Conservation (phyloP, 345 rosid genomes). For the Salix arbutifolia region DNA sequence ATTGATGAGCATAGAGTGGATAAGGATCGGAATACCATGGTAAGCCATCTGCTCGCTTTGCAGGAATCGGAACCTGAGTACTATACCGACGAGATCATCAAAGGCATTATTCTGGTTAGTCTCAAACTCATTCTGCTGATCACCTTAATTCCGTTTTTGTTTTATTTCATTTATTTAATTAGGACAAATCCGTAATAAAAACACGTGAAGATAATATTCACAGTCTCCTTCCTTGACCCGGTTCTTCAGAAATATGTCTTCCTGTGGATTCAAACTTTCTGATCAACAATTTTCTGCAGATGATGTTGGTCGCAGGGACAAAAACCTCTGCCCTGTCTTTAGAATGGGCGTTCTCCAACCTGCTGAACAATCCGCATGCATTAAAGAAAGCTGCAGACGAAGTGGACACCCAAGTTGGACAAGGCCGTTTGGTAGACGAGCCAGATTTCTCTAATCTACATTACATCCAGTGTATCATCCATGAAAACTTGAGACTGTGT, state of each 20-base stretch:
- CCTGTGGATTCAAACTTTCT: not conserved
- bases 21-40: constrained; percentile 25
- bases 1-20: constrained; percentile 42
- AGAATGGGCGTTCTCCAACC: constrained; percentile 17
- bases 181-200: not conserved
- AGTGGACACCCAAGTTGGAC: constrained; percentile 13
- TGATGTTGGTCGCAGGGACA: constrained; percentile 12
- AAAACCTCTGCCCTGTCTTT: constrained; percentile 6
- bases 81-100: constrained; percentile 45
- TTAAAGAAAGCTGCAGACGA: constrained; percentile 1
- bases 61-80: constrained; percentile 40
- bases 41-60: constrained; percentile 40
- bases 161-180: no score
- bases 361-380: constrained; percentile 13
- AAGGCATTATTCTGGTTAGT: constrained; percentile 30
- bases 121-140: not conserved
- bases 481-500: constrained; percentile 4
- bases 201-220: no score
- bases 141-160: not conserved
- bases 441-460: constrained; percentile 6
- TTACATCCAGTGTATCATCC: constrained; percentile 11
- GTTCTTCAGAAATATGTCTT: not conserved
- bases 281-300: constrained; percentile 6
- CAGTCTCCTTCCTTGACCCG: no score
- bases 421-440: constrained; percentile 7